These are phyloP conservation scores for Puccinia horiana DNA, from an alignment of 1,284 basidiomycete species.

Conservation along the genomic window DNA sequence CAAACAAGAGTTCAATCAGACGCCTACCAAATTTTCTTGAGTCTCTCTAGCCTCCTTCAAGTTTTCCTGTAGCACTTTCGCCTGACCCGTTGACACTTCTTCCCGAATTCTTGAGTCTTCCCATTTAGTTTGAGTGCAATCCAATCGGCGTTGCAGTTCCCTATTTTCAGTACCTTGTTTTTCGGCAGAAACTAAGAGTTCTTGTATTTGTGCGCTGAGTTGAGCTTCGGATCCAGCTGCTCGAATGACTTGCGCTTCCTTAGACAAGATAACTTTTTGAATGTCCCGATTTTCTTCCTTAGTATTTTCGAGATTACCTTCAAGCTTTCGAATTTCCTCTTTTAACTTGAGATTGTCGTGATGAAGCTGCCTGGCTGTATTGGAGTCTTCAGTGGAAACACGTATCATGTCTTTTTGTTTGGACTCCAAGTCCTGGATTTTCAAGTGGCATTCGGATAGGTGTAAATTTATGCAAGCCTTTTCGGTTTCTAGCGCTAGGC, in stretches of 20 bases:
- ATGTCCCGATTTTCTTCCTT: not conserved
- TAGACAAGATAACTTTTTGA: not conserved
- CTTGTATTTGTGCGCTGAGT: not conserved
- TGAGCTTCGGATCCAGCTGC: conserved; percentile 6
- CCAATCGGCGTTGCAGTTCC: conserved; percentile 28
- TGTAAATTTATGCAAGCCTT: conserved; percentile 10
- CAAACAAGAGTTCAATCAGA: not conserved
- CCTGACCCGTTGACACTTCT: conserved; percentile 27
- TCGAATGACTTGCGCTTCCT: conserved; percentile 15
- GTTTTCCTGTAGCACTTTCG: conserved; percentile 19
- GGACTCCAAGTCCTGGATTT: conserved; percentile 7
- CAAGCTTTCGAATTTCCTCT: not conserved
- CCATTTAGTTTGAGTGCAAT: conserved; percentile 26
- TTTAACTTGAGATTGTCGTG: not conserved
- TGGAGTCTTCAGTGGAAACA: conserved; percentile 4
- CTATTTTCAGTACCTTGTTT: not conserved
- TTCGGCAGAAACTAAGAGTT: not conserved
- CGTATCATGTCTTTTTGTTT: conserved; percentile 13
- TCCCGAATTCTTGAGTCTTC: conserved; percentile 27
- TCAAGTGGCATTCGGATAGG: conserved; percentile 28
- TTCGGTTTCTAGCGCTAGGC: not conserved
- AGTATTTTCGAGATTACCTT: not conserved
- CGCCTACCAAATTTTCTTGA: conserved; percentile 14
- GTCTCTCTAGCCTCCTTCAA: conserved; percentile 17
- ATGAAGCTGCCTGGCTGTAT: not conserved